phyloP scores from a whole-genome alignment of 2,329 filamentous ascomycete genomes.

The Colletotrichum sp. region DNA sequence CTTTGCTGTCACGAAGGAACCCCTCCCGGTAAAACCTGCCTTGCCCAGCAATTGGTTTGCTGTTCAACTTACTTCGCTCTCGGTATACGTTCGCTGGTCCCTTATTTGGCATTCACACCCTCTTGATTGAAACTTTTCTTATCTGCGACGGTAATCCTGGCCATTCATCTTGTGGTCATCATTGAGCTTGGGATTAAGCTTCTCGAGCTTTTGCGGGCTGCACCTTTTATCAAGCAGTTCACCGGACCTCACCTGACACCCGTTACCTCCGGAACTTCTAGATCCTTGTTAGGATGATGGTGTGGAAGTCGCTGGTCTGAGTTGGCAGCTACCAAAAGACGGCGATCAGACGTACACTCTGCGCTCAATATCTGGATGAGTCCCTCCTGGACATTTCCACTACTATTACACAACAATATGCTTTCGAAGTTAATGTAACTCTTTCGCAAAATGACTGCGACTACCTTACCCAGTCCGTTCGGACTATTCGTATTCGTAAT shows the following conservation, averaged over 20 bases:
- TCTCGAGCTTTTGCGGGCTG: neutral
- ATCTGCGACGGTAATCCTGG: neutral
- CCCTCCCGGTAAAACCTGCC: neutral
- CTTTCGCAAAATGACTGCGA: accelerated
- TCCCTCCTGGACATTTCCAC: neutral
- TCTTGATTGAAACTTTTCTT: neutral
- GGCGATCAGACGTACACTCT: neutral
- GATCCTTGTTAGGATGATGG: neutral
- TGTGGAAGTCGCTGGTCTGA: neutral
- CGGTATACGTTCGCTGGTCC: neutral
- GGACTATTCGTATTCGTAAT: neutral
- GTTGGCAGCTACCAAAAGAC: neutral
- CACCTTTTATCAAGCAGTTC: neutral
- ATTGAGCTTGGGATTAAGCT: neutral
- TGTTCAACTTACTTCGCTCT: accelerated
- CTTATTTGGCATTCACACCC: neutral
- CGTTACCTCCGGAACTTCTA: neutral
- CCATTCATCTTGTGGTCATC: neutral
- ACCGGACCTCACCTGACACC: neutral
- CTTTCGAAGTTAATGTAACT: neutral
- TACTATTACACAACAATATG: accelerated
- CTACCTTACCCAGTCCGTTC: accelerated
- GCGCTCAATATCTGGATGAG: neutral
- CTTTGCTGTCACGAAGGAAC: neutral
- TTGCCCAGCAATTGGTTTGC: accelerated